Base-by-base conservation (phyloP, 2,329 filamentous ascomycete genomes). In the Cyphellophora attinorum region DNA sequence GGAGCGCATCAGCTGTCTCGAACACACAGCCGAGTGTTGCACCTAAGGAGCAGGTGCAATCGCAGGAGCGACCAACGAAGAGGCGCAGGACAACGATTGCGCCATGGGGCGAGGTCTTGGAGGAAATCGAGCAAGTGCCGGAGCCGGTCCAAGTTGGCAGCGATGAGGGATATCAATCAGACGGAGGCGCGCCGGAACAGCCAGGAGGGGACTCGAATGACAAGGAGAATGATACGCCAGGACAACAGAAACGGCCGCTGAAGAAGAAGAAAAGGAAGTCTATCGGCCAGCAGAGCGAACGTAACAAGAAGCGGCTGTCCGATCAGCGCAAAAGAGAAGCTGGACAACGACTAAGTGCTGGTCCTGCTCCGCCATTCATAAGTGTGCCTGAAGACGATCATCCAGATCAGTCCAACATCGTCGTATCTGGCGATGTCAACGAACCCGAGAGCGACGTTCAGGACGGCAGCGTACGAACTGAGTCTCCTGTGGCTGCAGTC, bases 181-280 rank as follows among this genome's bases (percentile, higher is more conserved):
- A n/a, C n/a, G n/a, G n/a, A n/a, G n/a, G n/a, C n/a, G n/a, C n/a
- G n/a, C n/a, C n/a, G n/a, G n/a, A n/a, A n/a, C n/a, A n/a, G n/a
- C n/a, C n/a, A n/a, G n/a, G n/a, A n/a, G n/a, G n/a, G n/a, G n/a
- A n/a, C n/a, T n/a, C n/a, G n/a, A n/a, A 25, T n/a, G 29, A 31
- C 15, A 31, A 31, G 17, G 29, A 31, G 19, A 31, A 31, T 12
- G 14, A 18, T 6, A 19, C 19, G 29, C 29, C 29, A 18, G n/a
- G 8, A 25, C 8, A 25, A 8, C 8, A 8, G 21, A 25, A 25
- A n/a, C 8, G n/a, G n/a, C n/a, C 21, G 8, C 8, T n/a, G 8
- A 8, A 55, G 36, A 49, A 47, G 11, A 64, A 60, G 58, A 61
- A 50, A 43, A 61, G 61, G 56, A 55, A 57, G 48, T 59, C 61